phyloP scores from a whole-genome alignment of 345 rosid genomes.

The Linum trigynum region DNA sequence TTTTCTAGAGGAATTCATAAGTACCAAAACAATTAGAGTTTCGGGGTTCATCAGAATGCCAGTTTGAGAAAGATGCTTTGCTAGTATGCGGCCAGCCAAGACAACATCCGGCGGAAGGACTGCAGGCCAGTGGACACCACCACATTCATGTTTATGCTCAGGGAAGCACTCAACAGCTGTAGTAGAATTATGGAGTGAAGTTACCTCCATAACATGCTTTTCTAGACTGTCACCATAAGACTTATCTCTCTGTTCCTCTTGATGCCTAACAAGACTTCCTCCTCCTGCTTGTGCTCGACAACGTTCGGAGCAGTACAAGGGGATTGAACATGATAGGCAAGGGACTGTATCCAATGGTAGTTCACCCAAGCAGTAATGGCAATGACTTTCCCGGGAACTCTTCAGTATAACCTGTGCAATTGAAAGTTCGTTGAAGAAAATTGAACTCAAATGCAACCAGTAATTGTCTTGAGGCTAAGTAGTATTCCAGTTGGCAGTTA shows the following conservation, averaged over 20 bases:
- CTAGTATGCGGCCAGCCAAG: conserved; percentile 65
- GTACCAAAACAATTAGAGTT: conserved; percentile 38
- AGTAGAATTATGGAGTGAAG: conserved; percentile 13
- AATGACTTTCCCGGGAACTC: conserved; percentile 57
- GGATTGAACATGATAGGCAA: conserved; percentile 58
- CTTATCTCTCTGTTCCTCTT: conserved; percentile 15
- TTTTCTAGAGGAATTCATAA: background rate
- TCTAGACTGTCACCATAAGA: conserved; percentile 24
- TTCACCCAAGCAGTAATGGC: conserved; percentile 79
- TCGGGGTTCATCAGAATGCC: conserved; percentile 25
- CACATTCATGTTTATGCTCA: conserved; percentile 84
- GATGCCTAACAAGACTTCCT: conserved; percentile 14
- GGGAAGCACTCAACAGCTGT: conserved; percentile 28
- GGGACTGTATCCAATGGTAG: conserved; percentile 64
- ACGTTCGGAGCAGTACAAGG: conserved; percentile 65
- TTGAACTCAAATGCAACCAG: background rate
- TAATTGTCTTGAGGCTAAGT: background rate
- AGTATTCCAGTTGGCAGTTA: background rate
- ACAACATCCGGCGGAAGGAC: conserved; percentile 63
- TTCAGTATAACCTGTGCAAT: conserved; percentile 48
- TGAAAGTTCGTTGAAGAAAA: background rate
- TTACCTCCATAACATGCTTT: conserved; percentile 34
- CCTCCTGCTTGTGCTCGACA: conserved; percentile 60
- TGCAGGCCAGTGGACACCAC: conserved; percentile 66
- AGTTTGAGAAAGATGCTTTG: conserved; percentile 37